Evolutionary conservation across 2,329 filamentous ascomycete genomes (phyloP).

Genomic region (Elsinoe ampelina): DNA sequence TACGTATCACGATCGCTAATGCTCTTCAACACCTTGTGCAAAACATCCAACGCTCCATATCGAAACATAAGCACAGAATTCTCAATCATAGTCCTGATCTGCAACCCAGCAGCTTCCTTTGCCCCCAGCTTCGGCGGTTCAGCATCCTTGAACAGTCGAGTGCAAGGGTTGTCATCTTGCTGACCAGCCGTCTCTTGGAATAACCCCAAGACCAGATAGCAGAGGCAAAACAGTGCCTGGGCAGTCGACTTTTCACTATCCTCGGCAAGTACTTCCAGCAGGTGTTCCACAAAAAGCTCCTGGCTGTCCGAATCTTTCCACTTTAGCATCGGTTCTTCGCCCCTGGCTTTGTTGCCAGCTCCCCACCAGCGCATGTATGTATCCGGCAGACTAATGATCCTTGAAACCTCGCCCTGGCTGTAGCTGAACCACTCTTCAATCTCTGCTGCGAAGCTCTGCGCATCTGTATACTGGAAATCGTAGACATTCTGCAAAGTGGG

Average conservation of each 20-base stretch:
- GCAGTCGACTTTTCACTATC: slow-evolving; percentile 27
- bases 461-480: slow-evolving; percentile 58
- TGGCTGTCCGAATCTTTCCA: slow-evolving; percentile 60
- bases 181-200: slow-evolving; percentile 43
- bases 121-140: slow-evolving; percentile 25
- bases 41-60: slow-evolving; percentile 30
- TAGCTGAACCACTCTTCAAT: slow-evolving; percentile 98
- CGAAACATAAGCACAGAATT: slow-evolving; percentile 35
- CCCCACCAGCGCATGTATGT: slow-evolving; percentile 70
- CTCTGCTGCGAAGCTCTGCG: slow-evolving; percentile 64
- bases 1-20: slow-evolving; percentile 22
- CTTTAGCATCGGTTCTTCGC: slow-evolving; percentile 38
- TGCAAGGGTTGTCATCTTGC: slow-evolving; percentile 9
- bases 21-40: slow-evolving; percentile 32
- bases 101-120: slow-evolving; percentile 30
- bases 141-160: slow-evolving; percentile 16
- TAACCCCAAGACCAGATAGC: slow-evolving; percentile 39
- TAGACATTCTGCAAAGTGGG: slow-evolving; percentile 44
- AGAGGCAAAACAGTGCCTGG: slow-evolving; percentile 34
- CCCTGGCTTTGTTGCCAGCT: slow-evolving; percentile 27
- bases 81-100: slow-evolving; percentile 37
- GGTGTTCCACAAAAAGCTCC: slow-evolving; percentile 47
- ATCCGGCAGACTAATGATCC: slow-evolving; percentile 64
- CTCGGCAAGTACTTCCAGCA: slow-evolving; percentile 27
- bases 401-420: slow-evolving; percentile 72